Evolutionary conservation across 345 rosid species (phyloP).

Genomic region (Eucalyptus polyanthemos): DNA sequence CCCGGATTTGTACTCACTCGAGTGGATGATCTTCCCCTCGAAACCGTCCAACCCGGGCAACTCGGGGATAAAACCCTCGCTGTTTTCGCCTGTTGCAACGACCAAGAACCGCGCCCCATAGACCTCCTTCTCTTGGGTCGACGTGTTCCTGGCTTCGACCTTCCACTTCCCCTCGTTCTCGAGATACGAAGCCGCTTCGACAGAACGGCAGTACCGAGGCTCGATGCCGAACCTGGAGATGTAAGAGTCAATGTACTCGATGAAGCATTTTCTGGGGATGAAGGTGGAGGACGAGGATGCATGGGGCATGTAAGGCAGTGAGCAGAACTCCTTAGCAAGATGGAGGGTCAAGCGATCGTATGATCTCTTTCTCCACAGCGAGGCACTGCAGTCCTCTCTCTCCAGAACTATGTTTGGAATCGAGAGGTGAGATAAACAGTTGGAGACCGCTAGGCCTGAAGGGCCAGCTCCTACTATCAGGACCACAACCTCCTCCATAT

Average conservation of each 20-base stretch:
- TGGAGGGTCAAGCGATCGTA: conserved; percentile 8
- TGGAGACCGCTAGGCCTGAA: neutral
- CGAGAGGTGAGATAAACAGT: neutral
- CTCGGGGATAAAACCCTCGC: neutral
- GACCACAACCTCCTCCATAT: neutral
- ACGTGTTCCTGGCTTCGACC: neutral
- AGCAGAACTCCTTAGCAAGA: neutral
- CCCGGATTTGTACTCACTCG: neutral
- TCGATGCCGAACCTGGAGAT: neutral
- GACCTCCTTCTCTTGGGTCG: neutral
- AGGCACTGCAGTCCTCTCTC: neutral
- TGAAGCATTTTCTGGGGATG: neutral
- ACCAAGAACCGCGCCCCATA: neutral
- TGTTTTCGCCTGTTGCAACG: conserved; percentile 5
- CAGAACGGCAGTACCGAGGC: neutral
- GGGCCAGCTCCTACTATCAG: conserved; percentile 3
- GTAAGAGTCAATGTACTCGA: conserved; percentile 1
- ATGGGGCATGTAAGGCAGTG: conserved; percentile 2
- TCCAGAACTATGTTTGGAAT: conserved; percentile 2
- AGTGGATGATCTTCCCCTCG: neutral
- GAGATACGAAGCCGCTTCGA: neutral
- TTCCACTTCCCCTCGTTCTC: neutral
- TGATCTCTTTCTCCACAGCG: conserved; percentile 8
- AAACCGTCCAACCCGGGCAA: neutral
- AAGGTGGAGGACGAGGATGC: neutral